A percentile compares a stretch with the other conserved stretches of the same genome.
These are phyloP conservation scores for Alternaria hordeiaustralica DNA, from an alignment of 2,329 filamentous ascomycete species.

Conservation along the genomic window DNA sequence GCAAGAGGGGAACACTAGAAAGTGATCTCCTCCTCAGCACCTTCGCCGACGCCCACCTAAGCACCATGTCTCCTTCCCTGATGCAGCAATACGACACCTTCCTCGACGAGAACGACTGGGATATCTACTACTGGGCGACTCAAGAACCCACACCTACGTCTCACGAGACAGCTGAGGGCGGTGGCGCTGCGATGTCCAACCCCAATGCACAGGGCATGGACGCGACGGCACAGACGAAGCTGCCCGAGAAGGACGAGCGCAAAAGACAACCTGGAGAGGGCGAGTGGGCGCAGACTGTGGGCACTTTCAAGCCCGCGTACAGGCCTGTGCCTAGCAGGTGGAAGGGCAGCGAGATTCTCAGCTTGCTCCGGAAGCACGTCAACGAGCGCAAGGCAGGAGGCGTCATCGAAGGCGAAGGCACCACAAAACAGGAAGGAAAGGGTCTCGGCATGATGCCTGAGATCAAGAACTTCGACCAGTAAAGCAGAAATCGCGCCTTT, in stretches of 20 bases:
- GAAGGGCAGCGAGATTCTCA: slow-evolving; percentile 81
- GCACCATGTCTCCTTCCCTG: slow-evolving; percentile 73
- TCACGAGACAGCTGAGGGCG: slow-evolving; percentile 62
- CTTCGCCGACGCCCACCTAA: slow-evolving; percentile 82
- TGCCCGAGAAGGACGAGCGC: slow-evolving; percentile 55
- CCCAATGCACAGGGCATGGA: slow-evolving; percentile 54
- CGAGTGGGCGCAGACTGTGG: slow-evolving; percentile 97
- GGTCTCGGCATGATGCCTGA: slow-evolving; percentile 60
- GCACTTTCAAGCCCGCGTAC: slow-evolving; percentile 92
- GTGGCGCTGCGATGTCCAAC: slow-evolving; percentile 52
- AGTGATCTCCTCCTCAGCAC: slow-evolving; percentile 95
- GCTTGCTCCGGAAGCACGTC: slow-evolving; percentile 81
- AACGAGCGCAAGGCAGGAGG: slow-evolving; percentile 70
- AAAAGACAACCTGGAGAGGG: slow-evolving; percentile 65
- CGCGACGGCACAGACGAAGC: slow-evolving; percentile 52
- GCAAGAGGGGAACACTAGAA: slow-evolving; percentile 94
- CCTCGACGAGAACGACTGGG: slow-evolving; percentile 99
- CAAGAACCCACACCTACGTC: slow-evolving; percentile 74
- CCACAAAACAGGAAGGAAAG: slow-evolving; percentile 42
- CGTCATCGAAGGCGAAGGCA: slow-evolving; percentile 49
- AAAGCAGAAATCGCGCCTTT: slow-evolving; percentile 1
- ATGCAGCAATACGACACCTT: slow-evolving; percentile 88
- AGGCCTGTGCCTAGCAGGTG: slow-evolving; percentile 86
- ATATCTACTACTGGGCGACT: slow-evolving; percentile 99
- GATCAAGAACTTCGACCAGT: slow-evolving; percentile 55